Conservation (phyloP, 2,329 filamentous ascomycete genomes). For the Penicillium sp. region DNA sequence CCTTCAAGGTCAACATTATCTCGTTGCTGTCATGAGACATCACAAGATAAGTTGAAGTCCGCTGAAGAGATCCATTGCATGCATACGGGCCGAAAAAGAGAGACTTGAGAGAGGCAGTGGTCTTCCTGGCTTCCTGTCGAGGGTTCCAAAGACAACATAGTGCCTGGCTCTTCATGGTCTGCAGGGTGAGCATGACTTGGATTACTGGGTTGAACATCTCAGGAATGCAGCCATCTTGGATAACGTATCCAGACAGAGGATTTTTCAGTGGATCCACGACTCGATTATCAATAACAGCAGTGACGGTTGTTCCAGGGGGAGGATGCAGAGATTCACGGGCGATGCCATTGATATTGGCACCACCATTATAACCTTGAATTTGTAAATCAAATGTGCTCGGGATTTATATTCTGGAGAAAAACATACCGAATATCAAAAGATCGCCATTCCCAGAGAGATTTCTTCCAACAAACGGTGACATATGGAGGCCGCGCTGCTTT, state of each 20-base stretch:
- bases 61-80: slow-evolving; percentile 56
- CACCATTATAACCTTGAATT: slow-evolving; percentile 42
- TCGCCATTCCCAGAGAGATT: slow-evolving; percentile 13
- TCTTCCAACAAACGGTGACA: slow-evolving; percentile 58
- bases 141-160: not conserved
- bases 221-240: slow-evolving; percentile 22
- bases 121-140: not conserved
- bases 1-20: slow-evolving; percentile 57
- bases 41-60: slow-evolving; percentile 64
- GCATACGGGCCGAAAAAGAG: slow-evolving; percentile 61
- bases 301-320: slow-evolving; percentile 17
- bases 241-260: slow-evolving; percentile 15
- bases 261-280: not conserved
- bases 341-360: slow-evolving; percentile 7
- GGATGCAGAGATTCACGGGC: not conserved
- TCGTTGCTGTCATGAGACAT: slow-evolving; percentile 68
- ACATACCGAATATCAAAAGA: slow-evolving; percentile 10
- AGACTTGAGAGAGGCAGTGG: slow-evolving; percentile 41
- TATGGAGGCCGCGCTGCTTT: slow-evolving; percentile 56
- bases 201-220: slow-evolving; percentile 16
- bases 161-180: slow-evolving; percentile 3
- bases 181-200: slow-evolving; percentile 7
- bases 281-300: slow-evolving; percentile 19
- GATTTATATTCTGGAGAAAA: not conserved
- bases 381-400: not conserved